Percentiles rank a stretch among this genome's conserved stretches.
phyloP scores from a whole-genome alignment of 257 asterid genomes.

The Henckelia pumila region DNA sequence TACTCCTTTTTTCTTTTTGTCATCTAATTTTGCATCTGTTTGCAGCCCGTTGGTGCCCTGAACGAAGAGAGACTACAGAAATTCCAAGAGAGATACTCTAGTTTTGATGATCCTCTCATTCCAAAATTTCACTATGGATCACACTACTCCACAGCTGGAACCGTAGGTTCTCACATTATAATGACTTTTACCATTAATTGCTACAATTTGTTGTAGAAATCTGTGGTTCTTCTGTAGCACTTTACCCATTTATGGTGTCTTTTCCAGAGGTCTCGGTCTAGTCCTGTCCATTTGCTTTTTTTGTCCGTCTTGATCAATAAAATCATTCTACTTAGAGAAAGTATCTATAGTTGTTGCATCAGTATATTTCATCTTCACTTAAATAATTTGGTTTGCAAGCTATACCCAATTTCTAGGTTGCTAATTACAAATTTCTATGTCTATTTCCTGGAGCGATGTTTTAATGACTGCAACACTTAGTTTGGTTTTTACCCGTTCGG shows the following conservation, averaged over 20 bases:
- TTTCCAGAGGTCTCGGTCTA: not conserved
- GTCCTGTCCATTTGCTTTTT: constrained; percentile 8
- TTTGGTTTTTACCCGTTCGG: not conserved
- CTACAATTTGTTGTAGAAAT: constrained; percentile 1
- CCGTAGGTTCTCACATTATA: constrained; percentile 50
- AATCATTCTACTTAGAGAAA: no score
- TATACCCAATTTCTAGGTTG: constrained; percentile 9
- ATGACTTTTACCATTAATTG: constrained; percentile 3
- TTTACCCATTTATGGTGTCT: not conserved
- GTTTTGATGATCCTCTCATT: constrained; percentile 90
- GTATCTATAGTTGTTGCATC: constrained; percentile 12
- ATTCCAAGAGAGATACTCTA: constrained; percentile 93
- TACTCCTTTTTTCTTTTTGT: constrained; percentile 19
- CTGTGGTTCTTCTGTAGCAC: not conserved
- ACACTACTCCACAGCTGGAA: constrained; percentile 98
- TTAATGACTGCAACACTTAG: constrained; percentile 2
- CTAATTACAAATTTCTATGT: constrained; percentile 17
- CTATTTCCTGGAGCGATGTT: constrained; percentile 7
- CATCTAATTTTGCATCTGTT: constrained; percentile 26
- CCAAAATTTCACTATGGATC: constrained; percentile 98
- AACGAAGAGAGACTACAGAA: constrained; percentile 75
- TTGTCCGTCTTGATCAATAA: not conserved
- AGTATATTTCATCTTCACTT: constrained; percentile 10
- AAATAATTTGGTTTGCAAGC: constrained; percentile 18
- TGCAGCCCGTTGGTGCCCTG: constrained; percentile 97